Evolutionary conservation across 148 eudicot species (phyloP).

Genomic region (Amaranthus cruentus): DNA sequence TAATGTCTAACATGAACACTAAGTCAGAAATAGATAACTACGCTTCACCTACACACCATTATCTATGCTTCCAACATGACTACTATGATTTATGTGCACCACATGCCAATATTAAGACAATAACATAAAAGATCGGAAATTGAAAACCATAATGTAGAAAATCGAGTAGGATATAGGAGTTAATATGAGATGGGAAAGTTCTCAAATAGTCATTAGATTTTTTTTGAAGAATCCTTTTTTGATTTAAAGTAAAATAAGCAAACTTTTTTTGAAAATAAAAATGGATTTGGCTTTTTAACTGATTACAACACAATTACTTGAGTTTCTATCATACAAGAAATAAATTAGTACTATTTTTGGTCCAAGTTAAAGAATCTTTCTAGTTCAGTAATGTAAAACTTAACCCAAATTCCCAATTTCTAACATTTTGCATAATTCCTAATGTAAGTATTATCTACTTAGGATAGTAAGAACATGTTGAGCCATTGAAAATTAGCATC

Average conservation of each 20-base stretch:
- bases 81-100: background rate
- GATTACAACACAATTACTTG: background rate
- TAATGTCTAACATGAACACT: background rate
- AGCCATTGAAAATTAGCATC: constrained; percentile 3
- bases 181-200: background rate
- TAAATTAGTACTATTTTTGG: background rate
- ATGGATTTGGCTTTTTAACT: no score
- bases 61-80: background rate
- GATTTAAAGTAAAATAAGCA: no score
- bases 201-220: background rate
- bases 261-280: no score
- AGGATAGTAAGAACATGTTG: no score
- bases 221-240: background rate
- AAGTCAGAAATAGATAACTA: background rate
- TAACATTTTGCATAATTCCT: no score
- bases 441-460: no score
- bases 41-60: background rate
- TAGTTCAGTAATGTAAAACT: background rate
- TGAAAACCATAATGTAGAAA: background rate
- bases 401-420: no score
- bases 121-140: no score
- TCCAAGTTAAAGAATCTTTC: background rate
- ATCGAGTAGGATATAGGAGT: background rate
- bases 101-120: background rate
- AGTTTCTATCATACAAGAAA: constrained; percentile 14